A percentile compares a stretch with the other conserved stretches of the same genome.
Conservation (phyloP, 2,329 filamentous ascomycete genomes). For the Sclerotinia glacialis region DNA sequence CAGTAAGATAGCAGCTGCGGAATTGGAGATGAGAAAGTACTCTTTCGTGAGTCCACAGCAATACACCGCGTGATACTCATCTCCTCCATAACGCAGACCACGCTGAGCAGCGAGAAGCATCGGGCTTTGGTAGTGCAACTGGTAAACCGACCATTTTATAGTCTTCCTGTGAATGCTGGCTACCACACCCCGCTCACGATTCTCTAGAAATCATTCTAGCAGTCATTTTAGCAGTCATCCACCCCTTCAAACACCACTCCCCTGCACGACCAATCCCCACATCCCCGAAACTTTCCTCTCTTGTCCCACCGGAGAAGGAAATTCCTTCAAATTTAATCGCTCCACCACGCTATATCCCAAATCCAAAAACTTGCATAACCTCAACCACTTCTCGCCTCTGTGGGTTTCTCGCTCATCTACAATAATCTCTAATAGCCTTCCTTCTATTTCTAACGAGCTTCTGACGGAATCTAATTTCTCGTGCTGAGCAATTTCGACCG, state of each 20-base stretch:
- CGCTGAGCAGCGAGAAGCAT: not conserved
- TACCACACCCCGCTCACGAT: not conserved
- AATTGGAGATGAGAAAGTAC: not conserved
- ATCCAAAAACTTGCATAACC: conserved; percentile 17
- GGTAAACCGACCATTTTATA: too few species aligned
- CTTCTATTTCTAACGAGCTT: not conserved
- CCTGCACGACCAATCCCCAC: conserved; percentile 4
- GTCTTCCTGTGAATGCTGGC: too few species aligned
- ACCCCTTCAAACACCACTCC: conserved; percentile 6
- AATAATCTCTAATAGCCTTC: conserved; percentile 12
- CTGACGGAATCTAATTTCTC: not conserved
- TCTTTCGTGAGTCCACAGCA: not conserved
- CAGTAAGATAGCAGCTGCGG: not conserved
- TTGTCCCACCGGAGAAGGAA: not conserved
- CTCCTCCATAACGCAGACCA: not conserved
- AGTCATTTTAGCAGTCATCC: too few species aligned
- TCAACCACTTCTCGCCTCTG: conserved; percentile 21
- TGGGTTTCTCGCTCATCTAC: conserved; percentile 12
- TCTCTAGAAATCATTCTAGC: not conserved
- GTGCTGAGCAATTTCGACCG: not conserved
- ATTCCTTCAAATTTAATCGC: conserved; percentile 21
- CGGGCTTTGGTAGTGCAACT: too few species aligned
- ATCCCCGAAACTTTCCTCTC: not conserved
- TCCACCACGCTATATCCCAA: conserved; percentile 21
- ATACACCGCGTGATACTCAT: not conserved